These are phyloP conservation scores for Oryza glumipatula DNA, from an alignment of 176 grass and related monocot species.

Conservation along the genomic window DNA sequence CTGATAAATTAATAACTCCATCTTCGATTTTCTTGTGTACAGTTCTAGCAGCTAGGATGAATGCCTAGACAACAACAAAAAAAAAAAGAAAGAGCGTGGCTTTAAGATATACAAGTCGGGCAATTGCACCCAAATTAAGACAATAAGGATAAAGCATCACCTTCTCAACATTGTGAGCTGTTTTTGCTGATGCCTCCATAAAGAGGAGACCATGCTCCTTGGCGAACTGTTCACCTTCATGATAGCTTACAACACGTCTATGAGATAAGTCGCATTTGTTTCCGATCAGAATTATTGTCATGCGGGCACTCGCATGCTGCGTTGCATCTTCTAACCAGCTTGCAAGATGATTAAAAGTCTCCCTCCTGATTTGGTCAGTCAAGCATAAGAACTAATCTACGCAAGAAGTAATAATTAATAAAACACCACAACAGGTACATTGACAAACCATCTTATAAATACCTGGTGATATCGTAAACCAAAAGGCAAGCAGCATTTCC, in stretches of 20 bases:
- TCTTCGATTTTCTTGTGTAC: constrained; percentile 49
- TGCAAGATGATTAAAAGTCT: constrained; percentile 51
- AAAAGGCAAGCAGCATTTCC: constrained; percentile 46
- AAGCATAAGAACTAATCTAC: background rate
- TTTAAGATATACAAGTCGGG: background rate
- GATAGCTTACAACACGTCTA: constrained; percentile 32
- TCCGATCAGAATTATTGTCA: constrained; percentile 29
- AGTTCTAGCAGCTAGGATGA: constrained; percentile 29
- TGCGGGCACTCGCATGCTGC: background rate
- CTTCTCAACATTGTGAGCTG: constrained; percentile 48
- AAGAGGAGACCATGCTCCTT: constrained; percentile 40
- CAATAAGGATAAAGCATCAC: background rate
- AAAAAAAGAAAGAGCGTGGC: background rate
- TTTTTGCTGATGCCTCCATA: constrained; percentile 54
- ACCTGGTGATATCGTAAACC: constrained; percentile 58
- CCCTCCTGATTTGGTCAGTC: constrained; percentile 34
- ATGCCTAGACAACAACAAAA: constrained; percentile 17
- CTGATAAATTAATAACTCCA: constrained; percentile 40
- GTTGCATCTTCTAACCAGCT: constrained; percentile 47
- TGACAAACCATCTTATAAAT: background rate
- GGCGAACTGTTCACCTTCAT: constrained; percentile 52
- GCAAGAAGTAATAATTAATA: background rate
- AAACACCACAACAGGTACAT: background rate
- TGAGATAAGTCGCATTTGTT: constrained; percentile 31
- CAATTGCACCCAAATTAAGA: background rate